phyloP scores from a whole-genome alignment of 2,329 filamentous ascomycete species.

The Aureobasidium sp. region DNA sequence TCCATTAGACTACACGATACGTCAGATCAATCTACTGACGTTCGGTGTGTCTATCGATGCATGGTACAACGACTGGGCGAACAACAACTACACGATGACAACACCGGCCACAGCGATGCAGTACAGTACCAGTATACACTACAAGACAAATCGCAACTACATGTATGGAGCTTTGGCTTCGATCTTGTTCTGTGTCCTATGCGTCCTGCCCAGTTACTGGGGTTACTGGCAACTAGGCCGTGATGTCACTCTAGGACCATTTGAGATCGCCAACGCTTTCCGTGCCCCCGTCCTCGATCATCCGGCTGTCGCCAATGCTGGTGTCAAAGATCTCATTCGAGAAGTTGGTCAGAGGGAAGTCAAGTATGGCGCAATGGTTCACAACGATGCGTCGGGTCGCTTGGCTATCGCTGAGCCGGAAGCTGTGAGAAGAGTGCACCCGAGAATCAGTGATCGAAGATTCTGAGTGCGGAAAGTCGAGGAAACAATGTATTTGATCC shows the following conservation, averaged over 20 bases:
- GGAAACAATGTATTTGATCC: too few relatives aligned
- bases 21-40: slow-evolving; percentile 22
- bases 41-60: slow-evolving; percentile 19
- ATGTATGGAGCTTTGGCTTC: slow-evolving; percentile 28
- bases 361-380: slow-evolving; percentile 13
- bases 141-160: slow-evolving; percentile 25
- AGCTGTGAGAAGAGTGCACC: not conserved
- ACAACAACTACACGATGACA: not conserved
- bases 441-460: not conserved
- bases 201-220: slow-evolving; percentile 30
- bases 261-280: slow-evolving; percentile 32
- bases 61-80: not conserved
- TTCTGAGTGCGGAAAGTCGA: too few relatives aligned
- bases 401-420: slow-evolving; percentile 15
- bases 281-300: slow-evolving; percentile 21
- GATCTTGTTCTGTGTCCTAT: slow-evolving; percentile 27
- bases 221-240: slow-evolving; percentile 33
- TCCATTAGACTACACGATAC: slow-evolving; percentile 15
- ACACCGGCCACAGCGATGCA: slow-evolving; percentile 12
- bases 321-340: not conserved
- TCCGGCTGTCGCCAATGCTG: slow-evolving; percentile 1
- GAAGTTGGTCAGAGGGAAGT: slow-evolving; percentile 10
- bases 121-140: slow-evolving; percentile 22
- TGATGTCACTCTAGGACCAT: slow-evolving; percentile 29
- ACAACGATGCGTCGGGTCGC: not conserved